Evolutionary conservation across 805 yeast genomes (phyloP).

Genomic region (Helenozyma rhizophorensis): DNA sequence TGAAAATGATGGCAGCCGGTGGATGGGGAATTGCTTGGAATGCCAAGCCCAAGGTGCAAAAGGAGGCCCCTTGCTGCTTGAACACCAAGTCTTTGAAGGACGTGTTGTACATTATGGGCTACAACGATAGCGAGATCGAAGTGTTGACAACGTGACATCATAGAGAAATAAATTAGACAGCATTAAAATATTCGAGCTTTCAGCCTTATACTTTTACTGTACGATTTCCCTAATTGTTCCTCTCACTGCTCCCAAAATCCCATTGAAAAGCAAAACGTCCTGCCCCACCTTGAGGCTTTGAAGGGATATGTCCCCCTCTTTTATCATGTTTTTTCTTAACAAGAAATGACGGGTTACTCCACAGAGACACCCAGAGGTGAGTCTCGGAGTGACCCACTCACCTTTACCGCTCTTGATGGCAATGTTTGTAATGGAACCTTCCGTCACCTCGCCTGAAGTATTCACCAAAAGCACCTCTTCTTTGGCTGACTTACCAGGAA

Average conservation of each 20-base stretch:
- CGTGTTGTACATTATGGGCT: constrained; percentile 77
- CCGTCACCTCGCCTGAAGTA: constrained; percentile 56
- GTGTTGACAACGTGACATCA: constrained; percentile 7
- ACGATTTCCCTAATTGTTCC: constrained; percentile 42
- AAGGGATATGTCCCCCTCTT: constrained; percentile 47
- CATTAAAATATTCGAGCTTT: too few species aligned
- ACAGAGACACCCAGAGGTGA: constrained; percentile 75
- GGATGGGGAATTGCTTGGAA: constrained; percentile 97
- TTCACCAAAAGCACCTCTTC: constrained; percentile 71
- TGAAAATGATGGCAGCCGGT: constrained; percentile 85
- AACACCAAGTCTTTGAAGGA: constrained; percentile 74
- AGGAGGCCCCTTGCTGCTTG: constrained; percentile 73
- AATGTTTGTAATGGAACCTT: constrained; percentile 78
- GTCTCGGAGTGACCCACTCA: constrained; percentile 77
- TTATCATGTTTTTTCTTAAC: constrained; percentile 46
- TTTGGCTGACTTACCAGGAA: constrained; percentile 37
- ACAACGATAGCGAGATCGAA: constrained; percentile 50
- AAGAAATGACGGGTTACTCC: constrained; percentile 75
- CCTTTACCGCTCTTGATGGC: constrained; percentile 52
- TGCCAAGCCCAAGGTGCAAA: constrained; percentile 91
- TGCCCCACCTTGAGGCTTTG: constrained; percentile 59
- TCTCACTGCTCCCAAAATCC: constrained; percentile 71
- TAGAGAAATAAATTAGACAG: too few species aligned
- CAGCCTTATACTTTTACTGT: too few species aligned
- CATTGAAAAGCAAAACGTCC: constrained; percentile 71